Base-by-base conservation (phyloP, 2,329 filamentous ascomycete genomes). In the Chrysosporium keratinophilum region DNA sequence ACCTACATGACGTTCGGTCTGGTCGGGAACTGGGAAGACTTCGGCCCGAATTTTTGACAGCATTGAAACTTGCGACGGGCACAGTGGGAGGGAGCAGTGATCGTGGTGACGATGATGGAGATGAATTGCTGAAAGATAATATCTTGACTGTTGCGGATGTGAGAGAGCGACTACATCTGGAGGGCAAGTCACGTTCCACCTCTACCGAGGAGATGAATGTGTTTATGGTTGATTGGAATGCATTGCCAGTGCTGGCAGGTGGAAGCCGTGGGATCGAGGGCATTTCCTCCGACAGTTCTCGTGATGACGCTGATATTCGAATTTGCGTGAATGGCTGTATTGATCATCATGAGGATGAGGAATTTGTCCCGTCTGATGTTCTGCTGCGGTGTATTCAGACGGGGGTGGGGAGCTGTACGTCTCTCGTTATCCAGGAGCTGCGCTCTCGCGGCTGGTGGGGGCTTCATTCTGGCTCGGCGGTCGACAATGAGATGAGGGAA, bases 261-360 rank as follows among this genome's bases (percentile, higher is more conserved):
- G 65, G 64, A 5, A 71, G 72, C 46, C 78, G 78, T 1, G 66
- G 66, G 6, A 63, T 83, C 1, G 73, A 74, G 28, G 66, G 69
- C 0, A 66, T 78, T 14, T 76, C 76, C 45, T 28, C 23, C 7
- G 23, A 7, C 23, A 60, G 67, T 3, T 10, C n/a, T 42, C 61
- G 67, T 7, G 5, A 43, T n/a, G 17, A 54, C 3, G 19, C 12
- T 20, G 44, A 48, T 41, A 42, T 57, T 2, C 59, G 62, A 1
- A 66, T 72, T 50, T 67, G 68, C 14, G 73, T 81, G 1, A 62
- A 71, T 2, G 79, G 77, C 3, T 77, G 77, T 44, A 78, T 84
- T 52, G 81, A 84, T 61, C 81, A 84, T 61, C 81, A 83, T 59
- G 74, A 76, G 3, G 79, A 84, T 52, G 81, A 84, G 61, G 57